Evolutionary conservation across 352 stramenopile genomes (phyloP), one percentile per base, ranked within the genome.

Genomic region (Globisporangium recalcitrans): DNA sequence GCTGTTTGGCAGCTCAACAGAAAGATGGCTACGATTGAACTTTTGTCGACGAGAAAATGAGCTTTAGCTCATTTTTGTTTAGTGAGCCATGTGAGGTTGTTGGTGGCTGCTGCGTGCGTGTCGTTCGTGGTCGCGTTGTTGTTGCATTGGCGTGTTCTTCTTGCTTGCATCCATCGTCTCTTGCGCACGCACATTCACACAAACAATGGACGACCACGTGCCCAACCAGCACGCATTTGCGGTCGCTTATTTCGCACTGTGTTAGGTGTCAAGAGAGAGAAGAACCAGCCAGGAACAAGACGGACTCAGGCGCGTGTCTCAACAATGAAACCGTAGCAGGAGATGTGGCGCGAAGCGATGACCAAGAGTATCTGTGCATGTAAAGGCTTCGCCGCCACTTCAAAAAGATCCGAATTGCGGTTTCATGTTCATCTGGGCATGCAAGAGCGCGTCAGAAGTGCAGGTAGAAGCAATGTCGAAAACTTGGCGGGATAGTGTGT

Each of bases 291-390:
- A 22, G 24, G 47, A 53, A 34, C 48, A 31, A 51, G 38, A 7
- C 26, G 38, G 38, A 55, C 38, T 26, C 48, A 38, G 32, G 14
- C 38, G 42, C 42, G 51, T 56, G 51, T 56, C 27, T 44, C 51
- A 56, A 42, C 51, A 56, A 56, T 44, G 51, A 56, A 56, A 56
- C 51, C 51, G 51, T 42, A 29, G 51, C 19, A 29, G 51, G 29
- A 55, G 26, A 31, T 29, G 24, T 19, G n/a, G 51, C 8, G 3
- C 44, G n/a, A 46, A 46, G n/a, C n/a, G n/a, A 44, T 44, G 36
- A 44, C 36, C 36, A n/a, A 44, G 27, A n/a, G 34, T 40, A 13
- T 21, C 19, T n/a, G 36, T 44, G 13, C 34, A 42, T 42, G 34
- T 44, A 44, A 44, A 44, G 36, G 36, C n/a, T n/a, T n/a, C n/a